Evolutionary conservation across 2,329 filamentous ascomycete genomes (phyloP), one percentile per base, ranked within the genome.

Genomic region (Colletotrichum shisoi): DNA sequence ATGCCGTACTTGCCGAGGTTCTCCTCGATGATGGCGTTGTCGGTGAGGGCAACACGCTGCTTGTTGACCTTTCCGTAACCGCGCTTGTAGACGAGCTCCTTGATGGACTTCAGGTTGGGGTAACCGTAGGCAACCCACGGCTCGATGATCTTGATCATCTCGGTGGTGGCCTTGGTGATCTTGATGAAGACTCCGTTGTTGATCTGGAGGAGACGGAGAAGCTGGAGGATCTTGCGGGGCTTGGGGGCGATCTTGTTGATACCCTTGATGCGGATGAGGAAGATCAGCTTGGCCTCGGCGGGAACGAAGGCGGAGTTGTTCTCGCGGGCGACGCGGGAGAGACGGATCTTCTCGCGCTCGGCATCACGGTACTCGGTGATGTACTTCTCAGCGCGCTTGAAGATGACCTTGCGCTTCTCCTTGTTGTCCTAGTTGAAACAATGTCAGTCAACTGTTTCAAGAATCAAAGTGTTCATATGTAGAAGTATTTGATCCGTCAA

Each of bases 201-300:
- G 91, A 99, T 99, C 88, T 99, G 95, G 78, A 99, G 91, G 74
- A 99, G 93, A 87, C 95, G 94, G 81, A 99, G 94, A 70, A 99
- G 92, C 86, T 99, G 95, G 77, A 99, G 90, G 79, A 97, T 98
- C 91, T 99, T 99, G 88, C 95, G 94, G 84, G 96, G 96, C 92
- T 99, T 98, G 77, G 95, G 95, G 81, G 96, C 90, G 78, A 99
- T 98, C 92, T 99, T 99, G 92, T 98, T 98, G 93, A 99, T 98
- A 96, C 94, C 95, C 93, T 99, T 99, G 89, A 99, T 99, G 82
- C 95, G 94, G 83, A 98, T 85, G 77, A 99, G 89, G 82, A 99
- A 99, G 85, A 94, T 93, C 79, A 99, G 87, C 86, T 97, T 97
- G 80, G 92, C 85, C 89, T 99, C 93, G 72, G 92, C 94, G 72